phyloP scores from a whole-genome alignment of 371 early-diverging fungal species.

The Paraphysoderma sedebokerense region DNA sequence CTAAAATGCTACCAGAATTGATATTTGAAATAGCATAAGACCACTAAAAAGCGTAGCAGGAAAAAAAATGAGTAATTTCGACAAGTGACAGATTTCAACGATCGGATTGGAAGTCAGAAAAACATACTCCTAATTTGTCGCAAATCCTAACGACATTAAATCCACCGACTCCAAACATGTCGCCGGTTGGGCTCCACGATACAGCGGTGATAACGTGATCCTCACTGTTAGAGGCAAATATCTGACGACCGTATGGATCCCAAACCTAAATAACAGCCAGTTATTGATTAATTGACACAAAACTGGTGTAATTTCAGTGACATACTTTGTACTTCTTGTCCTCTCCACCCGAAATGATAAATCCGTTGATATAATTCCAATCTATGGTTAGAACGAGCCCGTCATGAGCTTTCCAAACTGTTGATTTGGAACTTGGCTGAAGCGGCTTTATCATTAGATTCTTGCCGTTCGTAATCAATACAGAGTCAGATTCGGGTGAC shows the following conservation, averaged over 20 bases:
- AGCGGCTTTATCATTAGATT: slow-evolving; percentile 28
- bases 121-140: slow-evolving; percentile 28
- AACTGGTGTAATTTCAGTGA: not conserved
- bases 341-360: slow-evolving; percentile 30
- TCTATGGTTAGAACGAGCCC: slow-evolving; percentile 24
- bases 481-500: slow-evolving; percentile 27
- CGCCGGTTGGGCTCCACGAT: slow-evolving; percentile 30
- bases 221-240: slow-evolving; percentile 19
- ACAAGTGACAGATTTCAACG: too few species aligned
- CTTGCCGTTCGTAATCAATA: slow-evolving; percentile 23
- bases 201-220: slow-evolving; percentile 29
- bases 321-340: slow-evolving; percentile 26
- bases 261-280: slow-evolving; percentile 13
- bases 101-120: not conserved
- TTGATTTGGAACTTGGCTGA: slow-evolving; percentile 25
- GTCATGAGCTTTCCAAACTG: slow-evolving; percentile 35
- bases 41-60: slow-evolving; percentile 22
- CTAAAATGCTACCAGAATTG: slow-evolving; percentile 19
- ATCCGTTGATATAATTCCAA: slow-evolving; percentile 26
- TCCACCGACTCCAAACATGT: slow-evolving; percentile 29
- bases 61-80: not conserved
- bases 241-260: slow-evolving; percentile 27
- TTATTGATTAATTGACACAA: not conserved
- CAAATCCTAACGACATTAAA: slow-evolving; percentile 23
- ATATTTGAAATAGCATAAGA: slow-evolving; percentile 23